phyloP scores from a whole-genome alignment of 192 early-diverging fungal genomes.

The Spinellus fusiger region DNA sequence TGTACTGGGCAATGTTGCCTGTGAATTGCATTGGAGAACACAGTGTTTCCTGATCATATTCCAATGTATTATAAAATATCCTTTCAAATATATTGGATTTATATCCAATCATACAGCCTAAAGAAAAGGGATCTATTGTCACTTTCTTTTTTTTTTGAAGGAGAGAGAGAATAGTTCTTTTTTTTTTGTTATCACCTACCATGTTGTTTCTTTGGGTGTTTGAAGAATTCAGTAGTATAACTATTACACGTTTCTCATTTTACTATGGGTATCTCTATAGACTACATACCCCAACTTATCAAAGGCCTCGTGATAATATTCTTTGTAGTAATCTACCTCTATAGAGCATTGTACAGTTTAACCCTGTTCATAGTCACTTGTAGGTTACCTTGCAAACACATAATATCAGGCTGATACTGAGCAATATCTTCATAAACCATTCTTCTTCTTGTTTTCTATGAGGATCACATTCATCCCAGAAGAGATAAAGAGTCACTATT shows the following conservation, averaged over 20 bases:
- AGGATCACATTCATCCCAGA: not conserved
- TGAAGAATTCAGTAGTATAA: conserved; percentile 10
- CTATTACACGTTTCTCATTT: not conserved
- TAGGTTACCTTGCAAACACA: conserved; percentile 28
- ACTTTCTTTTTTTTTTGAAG: too few species aligned
- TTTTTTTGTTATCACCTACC: conserved; percentile 5
- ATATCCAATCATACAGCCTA: conserved; percentile 26
- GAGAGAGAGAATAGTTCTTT: not conserved
- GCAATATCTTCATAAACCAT: conserved; percentile 31
- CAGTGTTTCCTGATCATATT: conserved; percentile 17
- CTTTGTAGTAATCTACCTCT: conserved; percentile 34
- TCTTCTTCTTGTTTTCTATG: conserved; percentile 29
- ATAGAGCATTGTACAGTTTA: not conserved
- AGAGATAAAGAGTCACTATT: not conserved
- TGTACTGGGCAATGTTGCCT: conserved; percentile 25
- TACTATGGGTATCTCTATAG: not conserved
- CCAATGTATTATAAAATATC: conserved; percentile 5
- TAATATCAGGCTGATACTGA: conserved; percentile 23
- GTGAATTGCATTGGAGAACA: conserved; percentile 19
- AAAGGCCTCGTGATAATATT: conserved; percentile 17
- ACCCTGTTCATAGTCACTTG: not conserved
- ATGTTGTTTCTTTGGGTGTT: conserved; percentile 28
- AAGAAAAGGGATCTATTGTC: not conserved
- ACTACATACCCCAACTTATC: conserved; percentile 17
- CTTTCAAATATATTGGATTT: conserved; percentile 5